Evolutionary conservation across 257 asterid species (phyloP).

Genomic region (Przewalskia tangutica): DNA sequence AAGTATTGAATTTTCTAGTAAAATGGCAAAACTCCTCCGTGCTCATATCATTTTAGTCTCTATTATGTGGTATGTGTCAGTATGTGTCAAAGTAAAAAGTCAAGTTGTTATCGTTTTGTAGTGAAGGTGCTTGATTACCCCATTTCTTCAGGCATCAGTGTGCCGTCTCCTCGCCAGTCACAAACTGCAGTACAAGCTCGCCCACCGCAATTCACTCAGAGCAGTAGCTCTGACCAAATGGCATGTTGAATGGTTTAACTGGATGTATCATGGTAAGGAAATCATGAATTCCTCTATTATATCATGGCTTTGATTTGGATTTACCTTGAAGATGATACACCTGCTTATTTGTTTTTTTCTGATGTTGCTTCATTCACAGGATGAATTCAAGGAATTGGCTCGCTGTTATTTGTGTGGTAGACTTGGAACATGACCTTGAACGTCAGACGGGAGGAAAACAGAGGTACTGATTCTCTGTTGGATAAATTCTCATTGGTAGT

Average conservation of each 20-base stretch:
- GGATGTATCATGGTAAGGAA: slow-evolving; percentile 10
- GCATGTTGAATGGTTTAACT: slow-evolving; percentile 16
- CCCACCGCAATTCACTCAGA: slow-evolving; percentile 19
- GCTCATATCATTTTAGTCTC: not conserved
- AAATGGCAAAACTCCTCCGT: too few species aligned
- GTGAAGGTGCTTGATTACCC: slow-evolving; percentile 5
- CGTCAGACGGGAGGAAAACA: not conserved
- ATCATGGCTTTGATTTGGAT: not conserved
- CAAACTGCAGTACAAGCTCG: slow-evolving; percentile 19
- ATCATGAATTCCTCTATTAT: not conserved
- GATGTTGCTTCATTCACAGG: not conserved
- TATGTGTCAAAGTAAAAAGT: not conserved
- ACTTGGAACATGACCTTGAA: slow-evolving; percentile 22
- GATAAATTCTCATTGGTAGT: not conserved
- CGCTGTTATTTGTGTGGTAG: slow-evolving; percentile 9
- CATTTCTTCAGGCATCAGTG: slow-evolving; percentile 13
- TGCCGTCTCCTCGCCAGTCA: slow-evolving; percentile 13
- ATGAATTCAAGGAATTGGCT: slow-evolving; percentile 12
- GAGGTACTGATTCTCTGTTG: slow-evolving; percentile 5
- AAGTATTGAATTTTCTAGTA: too few species aligned
- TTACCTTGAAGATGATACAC: not conserved
- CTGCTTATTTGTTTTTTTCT: not conserved
- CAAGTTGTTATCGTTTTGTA: not conserved
- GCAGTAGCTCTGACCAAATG: slow-evolving; percentile 21
- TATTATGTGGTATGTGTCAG: not conserved